Base-by-base conservation (phyloP, 805 yeast species). In the Metschnikowia arizonensis region DNA sequence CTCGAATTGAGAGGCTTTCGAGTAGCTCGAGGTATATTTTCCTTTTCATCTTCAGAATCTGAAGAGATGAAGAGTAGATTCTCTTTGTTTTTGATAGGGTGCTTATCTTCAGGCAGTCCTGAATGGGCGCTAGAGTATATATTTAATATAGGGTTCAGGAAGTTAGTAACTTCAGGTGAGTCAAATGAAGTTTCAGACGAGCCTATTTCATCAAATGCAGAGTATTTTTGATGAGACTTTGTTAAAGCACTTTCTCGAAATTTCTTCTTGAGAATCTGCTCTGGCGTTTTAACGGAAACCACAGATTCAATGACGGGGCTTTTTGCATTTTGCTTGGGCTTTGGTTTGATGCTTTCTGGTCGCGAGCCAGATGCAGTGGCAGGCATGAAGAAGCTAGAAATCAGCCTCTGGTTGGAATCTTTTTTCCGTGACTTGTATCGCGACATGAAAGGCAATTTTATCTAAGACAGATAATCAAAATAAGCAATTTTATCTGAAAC, bases 151-250 rank as follows among this genome's bases (percentile, higher is more conserved):
- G 72, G 71, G 44, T 62, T 68, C 41, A 63, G 53, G 54, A 69
- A 69, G 54, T 69, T 70, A 26, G 56, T 61, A 14, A 68, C 52
- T 45, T 68, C 74, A 0, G 68, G 63, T 4, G 71, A 63, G n/a
- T 56, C 69, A 42, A 64, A 60, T 1, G 74, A 68, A 5, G 69
- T 67, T 39, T 66, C 72, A 12, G 57, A 53, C 44, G 52, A 48
- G 12, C 50, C 49, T 10, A 48, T 35, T 36, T 53, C 57, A 15
- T 53, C 57, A 17, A 53, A 53, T 11, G 53, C 52, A 11, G 56
- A 50, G 26, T 48, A 50, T 23, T 44, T 34, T 30, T 43, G 49
- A 28, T 43, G 36, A n/a, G 35, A 32, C 33, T 47, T 48, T 19
- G 42, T 25, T n/a, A 49, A 44, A 7, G 42, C 21, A 41, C 44